Percentiles rank a stretch among this genome's conserved stretches.
Evolutionary conservation across 2,329 filamentous ascomycete species (phyloP).

Genomic region (Trichophyton simii): DNA sequence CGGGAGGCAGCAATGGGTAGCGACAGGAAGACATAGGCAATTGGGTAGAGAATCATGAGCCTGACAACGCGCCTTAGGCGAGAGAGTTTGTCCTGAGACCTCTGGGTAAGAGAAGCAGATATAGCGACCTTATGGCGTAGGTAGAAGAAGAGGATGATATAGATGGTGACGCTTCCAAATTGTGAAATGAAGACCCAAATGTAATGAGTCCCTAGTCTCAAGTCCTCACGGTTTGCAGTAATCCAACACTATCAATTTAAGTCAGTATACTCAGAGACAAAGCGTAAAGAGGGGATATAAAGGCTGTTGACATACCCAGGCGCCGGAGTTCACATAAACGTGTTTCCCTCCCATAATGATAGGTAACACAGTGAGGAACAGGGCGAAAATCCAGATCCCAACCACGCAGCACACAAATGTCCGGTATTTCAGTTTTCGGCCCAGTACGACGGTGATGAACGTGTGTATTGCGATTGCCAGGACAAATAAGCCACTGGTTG

Average conservation of each 20-base stretch:
- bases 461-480: slow-evolving; percentile 43
- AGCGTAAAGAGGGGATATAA: neutral
- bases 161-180: slow-evolving; percentile 39
- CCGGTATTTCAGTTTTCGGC: slow-evolving; percentile 33
- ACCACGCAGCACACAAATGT: slow-evolving; percentile 35
- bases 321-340: slow-evolving; percentile 37
- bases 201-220: slow-evolving; percentile 40
- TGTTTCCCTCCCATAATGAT: slow-evolving; percentile 29
- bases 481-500: slow-evolving; percentile 40
- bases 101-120: slow-evolving; percentile 21
- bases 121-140: slow-evolving; percentile 33
- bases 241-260: slow-evolving; percentile 37
- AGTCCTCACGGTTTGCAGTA: slow-evolving; percentile 27
- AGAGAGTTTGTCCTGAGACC: neutral
- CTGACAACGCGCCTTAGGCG: slow-evolving; percentile 26
- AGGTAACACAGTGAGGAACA: slow-evolving; percentile 36
- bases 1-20: slow-evolving; percentile 46
- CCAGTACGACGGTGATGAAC: slow-evolving; percentile 37
- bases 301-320: slow-evolving; percentile 31
- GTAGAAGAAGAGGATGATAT: slow-evolving; percentile 38
- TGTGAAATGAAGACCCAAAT: slow-evolving; percentile 43
- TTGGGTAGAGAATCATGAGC: slow-evolving; percentile 37
- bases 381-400: slow-evolving; percentile 34
- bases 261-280: too few species aligned
- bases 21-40: slow-evolving; percentile 48